phyloP scores from a whole-genome alignment of 805 yeast species.

The Wickerhamomyces alni region DNA sequence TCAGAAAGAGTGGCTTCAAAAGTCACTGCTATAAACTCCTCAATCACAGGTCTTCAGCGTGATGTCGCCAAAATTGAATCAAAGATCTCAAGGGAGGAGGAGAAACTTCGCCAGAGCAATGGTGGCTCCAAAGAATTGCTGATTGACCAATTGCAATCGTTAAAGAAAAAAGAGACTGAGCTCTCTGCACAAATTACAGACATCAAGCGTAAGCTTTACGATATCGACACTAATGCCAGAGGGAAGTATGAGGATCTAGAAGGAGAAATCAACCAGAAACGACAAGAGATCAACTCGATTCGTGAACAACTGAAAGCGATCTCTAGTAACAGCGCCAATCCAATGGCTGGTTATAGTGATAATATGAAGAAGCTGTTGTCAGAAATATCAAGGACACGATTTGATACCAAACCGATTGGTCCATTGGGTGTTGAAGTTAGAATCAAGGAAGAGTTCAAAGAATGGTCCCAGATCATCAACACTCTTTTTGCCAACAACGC shows the following conservation, averaged over 20 bases:
- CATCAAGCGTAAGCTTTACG: conserved; percentile 1
- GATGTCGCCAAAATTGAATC: conserved; percentile 15
- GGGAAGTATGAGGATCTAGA: conserved; percentile 4
- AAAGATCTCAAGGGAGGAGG: conserved; percentile 18
- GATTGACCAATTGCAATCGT: conserved; percentile 6
- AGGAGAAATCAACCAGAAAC: conserved; percentile 3
- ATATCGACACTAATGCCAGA: conserved; percentile 2
- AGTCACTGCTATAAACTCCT: conserved; percentile 5
- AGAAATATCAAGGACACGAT: conserved; percentile 24
- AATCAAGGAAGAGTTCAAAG: conserved; percentile 45
- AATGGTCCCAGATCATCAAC: conserved; percentile 62
- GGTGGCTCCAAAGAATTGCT: conserved; percentile 21
- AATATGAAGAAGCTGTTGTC: conserved; percentile 1
- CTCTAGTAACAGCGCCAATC: conserved; percentile 4
- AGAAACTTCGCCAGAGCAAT: conserved; percentile 23
- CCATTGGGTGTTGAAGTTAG: conserved; percentile 67
- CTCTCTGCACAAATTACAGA: background rate
- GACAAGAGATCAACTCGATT: conserved; percentile 7
- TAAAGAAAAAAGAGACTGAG: background rate
- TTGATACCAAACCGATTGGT: conserved; percentile 59
- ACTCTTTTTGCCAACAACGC: conserved; percentile 41
- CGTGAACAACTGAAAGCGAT: conserved; percentile 1
- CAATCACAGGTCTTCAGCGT: conserved; percentile 11
- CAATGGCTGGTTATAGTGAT: conserved; percentile 5
- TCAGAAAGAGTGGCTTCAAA: too few relatives aligned